These are phyloP conservation scores for Citrus medica DNA, from an alignment of 345 rosid species.

Conservation along the genomic window DNA sequence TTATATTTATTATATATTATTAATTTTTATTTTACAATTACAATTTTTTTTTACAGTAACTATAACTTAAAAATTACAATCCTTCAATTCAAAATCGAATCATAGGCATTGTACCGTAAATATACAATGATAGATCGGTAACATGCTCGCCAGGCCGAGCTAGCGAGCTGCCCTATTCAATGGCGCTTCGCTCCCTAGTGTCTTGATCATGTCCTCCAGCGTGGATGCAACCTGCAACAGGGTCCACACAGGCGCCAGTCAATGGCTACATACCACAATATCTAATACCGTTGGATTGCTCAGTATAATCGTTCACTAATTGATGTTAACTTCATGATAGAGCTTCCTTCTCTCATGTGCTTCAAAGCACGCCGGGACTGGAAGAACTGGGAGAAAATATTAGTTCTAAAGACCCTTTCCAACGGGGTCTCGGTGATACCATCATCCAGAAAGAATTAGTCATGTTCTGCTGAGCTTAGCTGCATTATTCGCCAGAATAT, in stretches of 20 bases:
- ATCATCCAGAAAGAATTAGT: conserved; percentile 25
- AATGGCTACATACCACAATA: conserved; percentile 41
- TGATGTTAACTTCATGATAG: conserved; percentile 67
- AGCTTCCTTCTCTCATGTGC: conserved; percentile 73
- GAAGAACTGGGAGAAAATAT: conserved; percentile 63
- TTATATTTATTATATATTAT: too few species aligned
- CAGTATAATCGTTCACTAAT: conserved; percentile 45
- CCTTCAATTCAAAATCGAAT: too few species aligned
- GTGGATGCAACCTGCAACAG: conserved; percentile 24
- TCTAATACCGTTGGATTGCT: conserved; percentile 41
- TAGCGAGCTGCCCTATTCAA: conserved; percentile 56
- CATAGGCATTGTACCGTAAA: too few species aligned
- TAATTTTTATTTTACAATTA: too few species aligned
- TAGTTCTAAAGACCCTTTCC: conserved; percentile 63
- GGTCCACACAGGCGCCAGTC: conserved; percentile 32
- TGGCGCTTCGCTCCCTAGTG: conserved; percentile 47
- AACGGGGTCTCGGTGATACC: conserved; percentile 58
- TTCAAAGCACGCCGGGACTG: conserved; percentile 54
- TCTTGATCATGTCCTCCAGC: conserved; percentile 39
- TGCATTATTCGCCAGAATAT: conserved; percentile 59
- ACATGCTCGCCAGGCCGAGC: conserved; percentile 34
- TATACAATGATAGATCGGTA: too few species aligned
- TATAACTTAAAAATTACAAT: too few species aligned
- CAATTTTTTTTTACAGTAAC: fast-evolving
- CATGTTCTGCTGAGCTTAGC: conserved; percentile 49